These are phyloP conservation scores for Stellera chamaejasme DNA, from an alignment of 345 rosid species.

Conservation along the genomic window DNA sequence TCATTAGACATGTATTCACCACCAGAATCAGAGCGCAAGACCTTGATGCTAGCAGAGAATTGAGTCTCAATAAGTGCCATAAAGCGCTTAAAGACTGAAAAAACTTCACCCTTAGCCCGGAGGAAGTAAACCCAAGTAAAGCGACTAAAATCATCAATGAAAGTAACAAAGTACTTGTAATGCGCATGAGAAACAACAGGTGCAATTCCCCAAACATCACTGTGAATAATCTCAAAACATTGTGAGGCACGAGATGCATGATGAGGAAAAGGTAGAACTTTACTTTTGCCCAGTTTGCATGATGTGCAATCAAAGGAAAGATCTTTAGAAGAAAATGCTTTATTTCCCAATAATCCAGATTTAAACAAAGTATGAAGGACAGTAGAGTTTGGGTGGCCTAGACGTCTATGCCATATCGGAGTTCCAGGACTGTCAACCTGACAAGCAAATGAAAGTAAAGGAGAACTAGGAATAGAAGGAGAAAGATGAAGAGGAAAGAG, in stretches of 20 bases:
- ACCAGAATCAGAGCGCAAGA: no score
- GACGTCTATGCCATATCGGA: conserved; percentile 5
- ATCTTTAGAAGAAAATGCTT: not conserved
- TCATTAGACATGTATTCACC: no score
- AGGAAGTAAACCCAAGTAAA: no score
- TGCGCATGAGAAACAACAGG: not conserved
- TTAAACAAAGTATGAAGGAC: not conserved
- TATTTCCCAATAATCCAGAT: not conserved
- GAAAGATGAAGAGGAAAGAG: no score
- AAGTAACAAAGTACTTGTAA: not conserved
- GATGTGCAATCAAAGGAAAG: conserved; percentile 3
- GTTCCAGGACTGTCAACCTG: not conserved
- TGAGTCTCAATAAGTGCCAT: no score
- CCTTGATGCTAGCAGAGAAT: no score
- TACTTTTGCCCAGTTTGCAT: conserved; percentile 5
- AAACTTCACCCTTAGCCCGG: no score
- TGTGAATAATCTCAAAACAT: not conserved
- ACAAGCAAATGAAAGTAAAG: no score
- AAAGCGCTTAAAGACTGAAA: no score
- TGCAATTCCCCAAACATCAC: not conserved
- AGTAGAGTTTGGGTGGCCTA: not conserved
- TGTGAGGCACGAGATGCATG: not conserved
- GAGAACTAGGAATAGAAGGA: no score
- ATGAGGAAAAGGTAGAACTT: not conserved
- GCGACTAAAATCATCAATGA: not conserved